These are phyloP conservation scores for Cyclocybe cylindracea DNA, from an alignment of 768 basidiomycete species.

Conservation along the genomic window DNA sequence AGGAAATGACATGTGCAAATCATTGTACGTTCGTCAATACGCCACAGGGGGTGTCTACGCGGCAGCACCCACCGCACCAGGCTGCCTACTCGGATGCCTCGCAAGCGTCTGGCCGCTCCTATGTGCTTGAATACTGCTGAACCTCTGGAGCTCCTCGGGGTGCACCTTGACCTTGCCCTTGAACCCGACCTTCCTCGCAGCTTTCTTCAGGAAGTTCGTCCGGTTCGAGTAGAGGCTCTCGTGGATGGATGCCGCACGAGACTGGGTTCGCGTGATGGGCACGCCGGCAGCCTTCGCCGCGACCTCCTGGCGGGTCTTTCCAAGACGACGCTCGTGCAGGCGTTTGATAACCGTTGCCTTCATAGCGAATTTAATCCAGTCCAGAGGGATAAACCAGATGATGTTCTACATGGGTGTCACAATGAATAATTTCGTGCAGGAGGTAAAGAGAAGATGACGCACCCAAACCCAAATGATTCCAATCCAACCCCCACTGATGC, in stretches of 20 bases:
- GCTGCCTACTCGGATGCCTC: conserved; percentile 56
- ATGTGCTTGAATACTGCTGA: conserved; percentile 84
- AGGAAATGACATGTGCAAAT: no score
- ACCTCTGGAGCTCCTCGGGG: conserved; percentile 81
- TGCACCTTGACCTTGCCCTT: conserved; percentile 76
- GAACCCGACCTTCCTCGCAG: conserved; percentile 86
- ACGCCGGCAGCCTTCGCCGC: conserved; percentile 32
- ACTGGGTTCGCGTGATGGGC: conserved; percentile 83
- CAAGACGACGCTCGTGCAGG: conserved; percentile 68
- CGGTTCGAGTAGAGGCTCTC: conserved; percentile 95
- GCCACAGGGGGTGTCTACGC: no score
- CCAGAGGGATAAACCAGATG: conserved; percentile 93
- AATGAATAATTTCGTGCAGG: background rate
- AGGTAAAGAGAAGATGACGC: conserved; percentile 27
- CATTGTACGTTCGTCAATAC: no score
- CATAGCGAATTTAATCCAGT: conserved; percentile 96
- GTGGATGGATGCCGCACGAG: conserved; percentile 89
- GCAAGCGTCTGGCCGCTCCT: conserved; percentile 75
- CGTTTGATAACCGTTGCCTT: conserved; percentile 88
- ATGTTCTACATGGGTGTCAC: conserved; percentile 64
- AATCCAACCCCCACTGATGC: conserved; percentile 92
- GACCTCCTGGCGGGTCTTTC: conserved; percentile 34
- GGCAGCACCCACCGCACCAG: no score
- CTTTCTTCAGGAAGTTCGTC: conserved; percentile 88
- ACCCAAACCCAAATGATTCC: conserved; percentile 98